Base-by-base conservation (phyloP, 176 grass and related monocot species). In the Oryza rufipogon region DNA sequence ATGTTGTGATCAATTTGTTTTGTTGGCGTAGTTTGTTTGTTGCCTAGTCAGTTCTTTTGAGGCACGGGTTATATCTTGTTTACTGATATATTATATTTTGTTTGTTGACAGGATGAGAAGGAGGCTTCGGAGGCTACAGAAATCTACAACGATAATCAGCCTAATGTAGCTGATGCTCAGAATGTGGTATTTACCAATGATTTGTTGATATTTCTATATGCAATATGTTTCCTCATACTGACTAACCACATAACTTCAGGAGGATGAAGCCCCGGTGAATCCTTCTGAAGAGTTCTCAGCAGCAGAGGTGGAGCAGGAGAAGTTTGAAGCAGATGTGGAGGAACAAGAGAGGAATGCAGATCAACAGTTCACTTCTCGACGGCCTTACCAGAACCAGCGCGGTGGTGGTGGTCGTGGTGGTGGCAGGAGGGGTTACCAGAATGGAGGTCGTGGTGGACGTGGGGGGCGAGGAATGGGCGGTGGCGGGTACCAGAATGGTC, bases 301-400 rank as follows among this genome's bases (percentile, higher is more conserved):
- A 10, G 70, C 70, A 45, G 85, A 89, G 52, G 75, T 47, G 26
- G 87, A 94, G 70, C 90, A 88, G 66, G 85, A 92, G 63, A 90
- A 49, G 32, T 82, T 86, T 66, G 90, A 88, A 49, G 73, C 11
- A 17, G 77, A 92, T 58, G 60, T 66, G 52, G 87, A 92, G 30
- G 93, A 90, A 47, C 85, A 79, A 28, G 80, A 90, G 33, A 77
- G 70, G 68, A 83, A 91, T 70, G 68, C 39, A 11, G 93, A 92
- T 39, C 85, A 92, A 83, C 82, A 92, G 23, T 88, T 86, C 38
- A 44, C 73, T 19, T 80, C 74, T 10, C 87, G 66, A 12, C 81
- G 76, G 2, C 61, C 87, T 81, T 88, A 92, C 71, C 87, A 70
- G 32, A 88, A 84, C 58, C 90, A 89, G 48, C 77, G 92, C 8